Evolutionary conservation across 2,329 filamentous ascomycete species (phyloP).

Genomic region (Harringtonia lauricola): DNA sequence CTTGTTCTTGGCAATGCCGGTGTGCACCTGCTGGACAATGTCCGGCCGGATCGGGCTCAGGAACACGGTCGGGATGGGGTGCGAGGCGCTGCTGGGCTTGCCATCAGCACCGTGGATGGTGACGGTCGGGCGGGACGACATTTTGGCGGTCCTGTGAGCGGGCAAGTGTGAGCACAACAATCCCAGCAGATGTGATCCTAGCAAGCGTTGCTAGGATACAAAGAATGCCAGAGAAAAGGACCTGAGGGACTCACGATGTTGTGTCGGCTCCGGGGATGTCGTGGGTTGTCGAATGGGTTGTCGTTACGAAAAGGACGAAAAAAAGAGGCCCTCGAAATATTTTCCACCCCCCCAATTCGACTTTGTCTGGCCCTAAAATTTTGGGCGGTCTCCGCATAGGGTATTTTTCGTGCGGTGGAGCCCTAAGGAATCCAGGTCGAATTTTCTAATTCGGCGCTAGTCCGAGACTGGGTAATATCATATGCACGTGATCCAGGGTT

Average conservation of each 20-base stretch:
- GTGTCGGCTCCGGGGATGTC: not conserved
- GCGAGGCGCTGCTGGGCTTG: conserved; percentile 76
- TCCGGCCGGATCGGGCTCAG: conserved; percentile 93
- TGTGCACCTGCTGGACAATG: conserved; percentile 98
- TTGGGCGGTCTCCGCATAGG: not conserved
- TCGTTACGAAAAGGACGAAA: not conserved
- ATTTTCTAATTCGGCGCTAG: not conserved
- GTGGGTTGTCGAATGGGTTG: not conserved
- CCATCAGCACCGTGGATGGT: conserved; percentile 96
- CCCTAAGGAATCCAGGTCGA: conserved; percentile 4
- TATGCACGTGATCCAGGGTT: too few species aligned
- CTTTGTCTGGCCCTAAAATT: not conserved
- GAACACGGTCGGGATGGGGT: conserved; percentile 95
- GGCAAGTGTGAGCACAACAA: not conserved
- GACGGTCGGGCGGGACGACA: conserved; percentile 96
- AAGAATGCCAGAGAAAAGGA: too few species aligned
- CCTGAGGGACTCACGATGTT: not conserved
- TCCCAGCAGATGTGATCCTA: not conserved
- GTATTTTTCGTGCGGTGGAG: conserved; percentile 12
- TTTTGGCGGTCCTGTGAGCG: conserved; percentile 26
- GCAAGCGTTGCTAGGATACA: too few species aligned
- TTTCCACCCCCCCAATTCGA: not conserved
- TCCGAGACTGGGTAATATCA: not conserved
- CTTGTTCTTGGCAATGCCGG: conserved; percentile 99
- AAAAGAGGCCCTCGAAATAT: not conserved